Base-by-base conservation (phyloP, 2,329 filamentous ascomycete species). In the Monilinia fructigena region DNA sequence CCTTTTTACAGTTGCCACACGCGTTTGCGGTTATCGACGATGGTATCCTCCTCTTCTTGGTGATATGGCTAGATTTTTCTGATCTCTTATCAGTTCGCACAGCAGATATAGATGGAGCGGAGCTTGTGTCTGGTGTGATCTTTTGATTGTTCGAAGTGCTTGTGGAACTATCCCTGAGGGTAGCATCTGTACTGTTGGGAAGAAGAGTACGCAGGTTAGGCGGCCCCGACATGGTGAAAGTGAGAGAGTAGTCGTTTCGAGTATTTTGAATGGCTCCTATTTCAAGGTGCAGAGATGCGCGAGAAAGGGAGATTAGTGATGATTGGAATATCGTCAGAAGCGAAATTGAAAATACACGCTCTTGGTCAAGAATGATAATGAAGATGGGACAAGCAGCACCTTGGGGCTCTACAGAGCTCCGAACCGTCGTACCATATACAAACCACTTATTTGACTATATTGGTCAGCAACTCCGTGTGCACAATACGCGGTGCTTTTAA, bases 11-110 rank as follows among this genome's bases (percentile, higher is more conserved):
- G 38, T 50, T 50, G 45, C 31, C 8, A 8, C 58, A 60, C 10
- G 58, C 58, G 45, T 60, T 60, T 60, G 45, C 3, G 16, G 58
- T 60, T 23, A 60, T 60, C 16, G 28, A 60, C 18, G 45, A 2
- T 1, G 58, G 58, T 3, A 26, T 12, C 14, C 20, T 60, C 58
- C 58, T 60, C 45, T 60, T 60, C 45, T 60, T 60, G 8, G 45
- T 3, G 8, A 50, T 5, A 35, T 47, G 45, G 7, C 11, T 14
- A 16, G 20, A 4, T 1, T 35, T 50, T 11, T 26, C 45, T 26
- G 58, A 11, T 23, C 10, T 60, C n/a, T 38, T 38, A 38, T 60
- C n/a, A 8, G n/a, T 16, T 20, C 14, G 2, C 28, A 14, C 28
- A 38, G 45, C 18, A 12, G 45, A 38, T 38, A n/a, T 3, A 38